phyloP scores from a whole-genome alignment of 2,329 filamentous ascomycete genomes.

The Colletotrichum destructivum region DNA sequence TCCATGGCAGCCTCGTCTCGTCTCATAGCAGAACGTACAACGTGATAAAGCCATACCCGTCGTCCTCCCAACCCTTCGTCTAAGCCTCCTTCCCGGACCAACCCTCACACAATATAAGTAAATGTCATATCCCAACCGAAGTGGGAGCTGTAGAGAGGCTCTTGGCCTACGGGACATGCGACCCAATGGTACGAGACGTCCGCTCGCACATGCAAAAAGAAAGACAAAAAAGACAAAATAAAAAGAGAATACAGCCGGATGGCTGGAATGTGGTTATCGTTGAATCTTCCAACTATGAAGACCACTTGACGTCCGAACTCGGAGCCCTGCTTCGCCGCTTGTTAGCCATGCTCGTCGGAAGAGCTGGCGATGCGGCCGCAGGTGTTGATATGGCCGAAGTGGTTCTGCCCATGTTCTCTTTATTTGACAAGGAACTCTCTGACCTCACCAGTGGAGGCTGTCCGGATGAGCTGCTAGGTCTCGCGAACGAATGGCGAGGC shows the following conservation, averaged over 20 bases:
- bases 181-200: conserved; percentile 11
- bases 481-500: conserved; percentile 53
- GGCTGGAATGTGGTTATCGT: neutral
- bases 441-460: conserved; percentile 52
- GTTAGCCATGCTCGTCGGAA: conserved; percentile 32
- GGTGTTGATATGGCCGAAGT: conserved; percentile 39
- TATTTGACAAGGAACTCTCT: conserved; percentile 58
- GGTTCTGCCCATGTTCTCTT: conserved; percentile 52
- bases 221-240: conserved; percentile 31
- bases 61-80: neutral
- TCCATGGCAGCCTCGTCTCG: conserved; percentile 22
- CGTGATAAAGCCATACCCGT: conserved; percentile 2
- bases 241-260: conserved; percentile 19
- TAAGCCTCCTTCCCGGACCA: neutral
- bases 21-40: conserved; percentile 29
- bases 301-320: conserved; percentile 44
- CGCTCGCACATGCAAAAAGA: conserved; percentile 30
- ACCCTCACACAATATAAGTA: neutral
- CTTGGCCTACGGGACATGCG: neutral
- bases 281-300: conserved; percentile 17
- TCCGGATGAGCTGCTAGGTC: conserved; percentile 46
- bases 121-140: neutral
- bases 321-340: conserved; percentile 43
- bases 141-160: neutral
- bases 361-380: conserved; percentile 37